These are phyloP conservation scores for Pleurotus platypus DNA, from an alignment of 768 basidiomycete species.

Conservation along the genomic window DNA sequence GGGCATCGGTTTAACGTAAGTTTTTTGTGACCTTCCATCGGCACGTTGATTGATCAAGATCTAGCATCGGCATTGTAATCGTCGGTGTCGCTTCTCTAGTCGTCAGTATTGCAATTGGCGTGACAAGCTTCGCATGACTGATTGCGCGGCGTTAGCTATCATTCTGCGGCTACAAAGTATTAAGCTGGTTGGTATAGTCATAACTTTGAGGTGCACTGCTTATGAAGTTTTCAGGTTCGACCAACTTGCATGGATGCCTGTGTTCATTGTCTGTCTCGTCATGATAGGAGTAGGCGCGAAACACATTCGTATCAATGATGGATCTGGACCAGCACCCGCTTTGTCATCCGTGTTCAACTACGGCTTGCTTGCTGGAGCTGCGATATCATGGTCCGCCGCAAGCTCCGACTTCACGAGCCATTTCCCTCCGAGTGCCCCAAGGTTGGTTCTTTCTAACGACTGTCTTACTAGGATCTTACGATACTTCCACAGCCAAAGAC, in stretches of 20 bases:
- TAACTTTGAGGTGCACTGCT: no score
- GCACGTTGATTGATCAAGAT: background rate
- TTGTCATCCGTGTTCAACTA: constrained; percentile 52
- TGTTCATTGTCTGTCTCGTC: constrained; percentile 69
- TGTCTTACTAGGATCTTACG: background rate
- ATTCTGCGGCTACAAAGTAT: constrained; percentile 53
- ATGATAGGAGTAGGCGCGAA: constrained; percentile 73
- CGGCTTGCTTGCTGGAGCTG: constrained; percentile 49
- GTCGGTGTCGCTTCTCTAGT: constrained; percentile 66
- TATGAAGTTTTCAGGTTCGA: constrained; percentile 47
- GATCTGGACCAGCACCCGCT: constrained; percentile 35
- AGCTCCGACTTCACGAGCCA: constrained; percentile 78
- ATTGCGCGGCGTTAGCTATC: constrained; percentile 30
- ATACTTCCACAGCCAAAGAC: constrained; percentile 41
- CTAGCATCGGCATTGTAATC: constrained; percentile 79
- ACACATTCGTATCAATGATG: constrained; percentile 50
- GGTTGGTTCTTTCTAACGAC: constrained; percentile 26
- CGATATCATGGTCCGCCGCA: constrained; percentile 57
- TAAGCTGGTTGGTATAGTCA: constrained; percentile 33
- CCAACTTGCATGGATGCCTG: constrained; percentile 71
- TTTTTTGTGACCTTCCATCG: background rate
- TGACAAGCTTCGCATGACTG: no score
- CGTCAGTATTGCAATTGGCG: constrained; percentile 27
- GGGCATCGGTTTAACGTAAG: constrained; percentile 27
- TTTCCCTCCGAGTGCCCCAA: constrained; percentile 53